Evolutionary conservation across 768 basidiomycete species (phyloP).

Genomic region (Cystobasidium onofrii): DNA sequence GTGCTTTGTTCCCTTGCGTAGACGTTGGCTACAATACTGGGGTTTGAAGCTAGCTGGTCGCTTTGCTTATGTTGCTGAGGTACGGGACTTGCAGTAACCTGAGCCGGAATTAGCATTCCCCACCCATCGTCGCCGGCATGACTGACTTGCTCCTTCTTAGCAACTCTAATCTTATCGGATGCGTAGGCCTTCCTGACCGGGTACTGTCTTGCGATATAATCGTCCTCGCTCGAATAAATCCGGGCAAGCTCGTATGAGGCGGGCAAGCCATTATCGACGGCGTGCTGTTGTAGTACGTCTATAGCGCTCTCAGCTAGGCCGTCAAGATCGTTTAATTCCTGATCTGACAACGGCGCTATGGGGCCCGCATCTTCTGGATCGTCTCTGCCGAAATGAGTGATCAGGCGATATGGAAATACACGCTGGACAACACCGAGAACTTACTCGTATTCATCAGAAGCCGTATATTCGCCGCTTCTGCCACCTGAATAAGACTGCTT

Average conservation of each 20-base stretch:
- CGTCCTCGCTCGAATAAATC: not conserved
- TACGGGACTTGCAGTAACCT: not conserved
- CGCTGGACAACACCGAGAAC: not conserved
- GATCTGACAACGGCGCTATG: conserved; percentile 31
- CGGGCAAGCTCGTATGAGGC: not conserved
- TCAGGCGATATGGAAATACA: no score
- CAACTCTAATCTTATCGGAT: not conserved
- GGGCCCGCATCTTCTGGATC: conserved; percentile 30
- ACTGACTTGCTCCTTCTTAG: not conserved
- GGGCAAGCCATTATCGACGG: conserved; percentile 14
- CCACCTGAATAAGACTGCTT: conserved; percentile 29
- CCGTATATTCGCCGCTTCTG: conserved; percentile 35
- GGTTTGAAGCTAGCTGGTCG: not conserved
- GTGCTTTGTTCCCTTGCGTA: no score
- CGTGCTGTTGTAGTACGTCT: conserved; percentile 35
- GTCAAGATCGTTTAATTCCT: conserved; percentile 37
- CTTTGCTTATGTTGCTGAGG: not conserved
- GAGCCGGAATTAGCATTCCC: not conserved
- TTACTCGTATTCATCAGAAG: conserved; percentile 30
- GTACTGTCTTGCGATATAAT: not conserved
- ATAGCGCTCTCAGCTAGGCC: conserved; percentile 35
- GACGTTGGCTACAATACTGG: not conserved
- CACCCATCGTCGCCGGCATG: not conserved
- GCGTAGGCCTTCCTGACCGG: not conserved
- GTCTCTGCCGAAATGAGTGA: no score